Evolutionary conservation across 2,329 filamentous ascomycete species (phyloP).

Genomic region (Fusarium nodosum): DNA sequence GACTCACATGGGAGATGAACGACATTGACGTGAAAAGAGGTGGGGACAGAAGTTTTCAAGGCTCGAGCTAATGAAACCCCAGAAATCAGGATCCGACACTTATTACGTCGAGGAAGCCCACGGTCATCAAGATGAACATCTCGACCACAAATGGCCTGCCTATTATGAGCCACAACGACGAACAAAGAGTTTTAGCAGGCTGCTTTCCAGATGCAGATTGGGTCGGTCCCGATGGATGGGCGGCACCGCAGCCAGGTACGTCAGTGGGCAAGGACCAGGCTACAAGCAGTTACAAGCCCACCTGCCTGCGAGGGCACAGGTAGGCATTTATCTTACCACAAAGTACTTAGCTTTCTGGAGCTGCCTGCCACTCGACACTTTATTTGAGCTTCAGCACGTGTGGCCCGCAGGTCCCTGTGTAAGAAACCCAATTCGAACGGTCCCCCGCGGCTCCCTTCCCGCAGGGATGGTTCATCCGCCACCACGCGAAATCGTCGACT

Average conservation of each 20-base stretch:
- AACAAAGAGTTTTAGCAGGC: constrained; percentile 34
- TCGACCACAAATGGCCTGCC: constrained; percentile 4
- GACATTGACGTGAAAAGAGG: constrained; percentile 23
- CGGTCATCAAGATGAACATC: constrained; percentile 8
- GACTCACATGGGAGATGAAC: constrained; percentile 33
- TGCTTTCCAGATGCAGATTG: constrained; percentile 40
- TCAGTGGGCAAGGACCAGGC: constrained; percentile 45
- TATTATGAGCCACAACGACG: constrained; percentile 14
- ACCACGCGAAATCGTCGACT: constrained; percentile 47
- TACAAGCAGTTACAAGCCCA: constrained; percentile 1
- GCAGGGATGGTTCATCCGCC: constrained; percentile 46
- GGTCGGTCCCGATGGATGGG: constrained; percentile 41
- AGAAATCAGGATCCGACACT: constrained; percentile 11
- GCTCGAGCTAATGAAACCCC: background rate
- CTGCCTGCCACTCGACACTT: background rate
- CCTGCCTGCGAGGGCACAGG: background rate
- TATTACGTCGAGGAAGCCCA: constrained; percentile 2
- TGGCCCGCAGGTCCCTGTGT: constrained; percentile 25
- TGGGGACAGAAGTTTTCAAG: constrained; percentile 11
- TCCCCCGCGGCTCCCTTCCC: constrained; percentile 29
- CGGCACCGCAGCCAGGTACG: constrained; percentile 48
- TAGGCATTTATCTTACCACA: constrained; percentile 18
- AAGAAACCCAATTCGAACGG: constrained; percentile 32
- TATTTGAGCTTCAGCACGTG: constrained; percentile 7
- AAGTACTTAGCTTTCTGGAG: constrained; percentile 16